Conservation (phyloP, 2,329 filamentous ascomycete species). For the Cercospora berteroae region DNA sequence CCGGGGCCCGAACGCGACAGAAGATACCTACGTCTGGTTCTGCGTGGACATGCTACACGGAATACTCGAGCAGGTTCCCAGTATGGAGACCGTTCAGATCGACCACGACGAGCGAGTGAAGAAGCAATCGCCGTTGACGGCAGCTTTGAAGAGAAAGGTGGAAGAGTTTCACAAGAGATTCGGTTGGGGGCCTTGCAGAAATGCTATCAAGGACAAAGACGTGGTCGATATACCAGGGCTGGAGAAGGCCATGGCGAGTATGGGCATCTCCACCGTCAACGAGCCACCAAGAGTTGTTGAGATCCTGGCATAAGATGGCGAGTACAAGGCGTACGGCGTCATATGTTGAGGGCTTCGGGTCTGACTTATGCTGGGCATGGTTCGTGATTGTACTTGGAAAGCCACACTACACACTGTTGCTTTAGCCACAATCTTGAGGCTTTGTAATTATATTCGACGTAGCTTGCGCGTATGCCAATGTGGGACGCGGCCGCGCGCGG, state of each 20-base stretch:
- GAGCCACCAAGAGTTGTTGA: conserved; percentile 19
- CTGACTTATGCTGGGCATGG: not conserved
- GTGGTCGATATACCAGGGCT: conserved; percentile 12
- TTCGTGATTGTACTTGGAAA: not conserved
- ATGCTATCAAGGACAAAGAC: conserved; percentile 51
- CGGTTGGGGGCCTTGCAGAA: conserved; percentile 66
- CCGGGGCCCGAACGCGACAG: conserved; percentile 50
- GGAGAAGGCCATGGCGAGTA: conserved; percentile 19
- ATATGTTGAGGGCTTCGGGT: not conserved
- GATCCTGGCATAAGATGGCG: conserved; percentile 17
- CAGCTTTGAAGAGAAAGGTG: conserved; percentile 56
- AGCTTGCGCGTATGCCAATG: not conserved
- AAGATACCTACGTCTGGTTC: conserved; percentile 70
- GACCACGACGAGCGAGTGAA: conserved; percentile 67
- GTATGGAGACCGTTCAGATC: conserved; percentile 61
- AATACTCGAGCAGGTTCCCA: conserved; percentile 58
- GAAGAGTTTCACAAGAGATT: conserved; percentile 53
- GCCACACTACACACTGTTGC: not conserved
- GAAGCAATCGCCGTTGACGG: conserved; percentile 64
- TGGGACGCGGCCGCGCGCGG: not conserved
- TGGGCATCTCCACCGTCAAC: conserved; percentile 17
- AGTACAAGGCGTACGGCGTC: not conserved
- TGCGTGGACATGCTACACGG: conserved; percentile 56
- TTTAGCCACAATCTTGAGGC: not conserved
- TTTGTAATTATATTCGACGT: not conserved